Conservation (phyloP, 805 yeast species). For the fission yeast (Schizosaccharomyces pombe) region DNA sequence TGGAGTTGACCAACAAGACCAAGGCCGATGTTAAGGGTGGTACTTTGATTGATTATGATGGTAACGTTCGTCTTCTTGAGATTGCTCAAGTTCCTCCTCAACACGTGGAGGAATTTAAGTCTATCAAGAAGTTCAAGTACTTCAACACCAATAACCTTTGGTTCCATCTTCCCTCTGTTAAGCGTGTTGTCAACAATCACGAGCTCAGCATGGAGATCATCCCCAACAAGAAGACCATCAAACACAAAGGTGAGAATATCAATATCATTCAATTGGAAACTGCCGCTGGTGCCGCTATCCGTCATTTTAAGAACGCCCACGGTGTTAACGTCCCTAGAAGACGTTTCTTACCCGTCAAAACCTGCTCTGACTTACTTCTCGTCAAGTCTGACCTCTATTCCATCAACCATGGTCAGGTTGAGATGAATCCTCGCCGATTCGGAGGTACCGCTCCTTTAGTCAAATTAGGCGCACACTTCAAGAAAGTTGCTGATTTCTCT, state of each 20-base stretch:
- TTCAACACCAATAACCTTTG: constrained; percentile 96
- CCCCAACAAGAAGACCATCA: constrained; percentile 72
- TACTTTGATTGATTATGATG: constrained; percentile 87
- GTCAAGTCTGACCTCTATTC: constrained; percentile 87
- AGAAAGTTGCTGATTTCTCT: constrained; percentile 81
- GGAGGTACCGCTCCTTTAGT: constrained; percentile 83
- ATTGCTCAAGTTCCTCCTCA: constrained; percentile 97
- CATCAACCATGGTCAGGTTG: constrained; percentile 76
- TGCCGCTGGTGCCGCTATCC: constrained; percentile 97
- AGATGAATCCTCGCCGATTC: constrained; percentile 60
- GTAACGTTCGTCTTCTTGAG: constrained; percentile 79
- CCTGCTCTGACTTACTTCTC: constrained; percentile 78
- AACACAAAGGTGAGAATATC: constrained; percentile 10
- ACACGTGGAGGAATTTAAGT: constrained; percentile 92
- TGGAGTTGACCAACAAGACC: constrained; percentile 97
- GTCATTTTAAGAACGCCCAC: constrained; percentile 82
- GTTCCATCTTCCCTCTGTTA: constrained; percentile 86
- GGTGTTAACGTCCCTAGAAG: constrained; percentile 98
- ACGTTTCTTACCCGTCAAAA: constrained; percentile 92
- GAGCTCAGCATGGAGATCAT: constrained; percentile 78
- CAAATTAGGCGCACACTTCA: constrained; percentile 89
- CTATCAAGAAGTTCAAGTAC: constrained; percentile 91
- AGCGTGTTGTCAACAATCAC: constrained; percentile 67
- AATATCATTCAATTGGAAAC: constrained; percentile 94
- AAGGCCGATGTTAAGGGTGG: constrained; percentile 99